Percentiles rank a stretch among this genome's conserved stretches.
Conservation (phyloP, 495 filamentous ascomycete species). For the Hypomontagnella monticulosa region DNA sequence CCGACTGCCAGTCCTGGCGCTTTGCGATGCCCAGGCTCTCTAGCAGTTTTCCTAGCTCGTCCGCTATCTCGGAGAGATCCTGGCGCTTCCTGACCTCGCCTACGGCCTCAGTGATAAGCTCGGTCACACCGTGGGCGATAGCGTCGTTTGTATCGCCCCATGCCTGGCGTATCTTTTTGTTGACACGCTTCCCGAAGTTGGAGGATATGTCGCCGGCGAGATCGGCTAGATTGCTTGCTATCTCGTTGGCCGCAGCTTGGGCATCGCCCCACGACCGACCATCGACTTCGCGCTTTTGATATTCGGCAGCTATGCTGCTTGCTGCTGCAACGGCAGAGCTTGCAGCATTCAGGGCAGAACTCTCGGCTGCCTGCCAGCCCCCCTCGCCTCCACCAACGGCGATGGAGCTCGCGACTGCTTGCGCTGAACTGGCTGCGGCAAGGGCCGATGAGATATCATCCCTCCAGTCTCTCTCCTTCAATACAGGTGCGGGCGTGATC, state of each 20-base stretch:
- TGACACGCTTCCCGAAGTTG: neutral
- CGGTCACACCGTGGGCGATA: neutral
- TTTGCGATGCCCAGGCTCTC: neutral
- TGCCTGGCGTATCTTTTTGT: neutral
- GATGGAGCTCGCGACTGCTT: slow-evolving; percentile 29
- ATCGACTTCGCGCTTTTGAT: slow-evolving; percentile 6
- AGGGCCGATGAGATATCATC: slow-evolving; percentile 22
- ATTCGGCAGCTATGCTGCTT: slow-evolving; percentile 24
- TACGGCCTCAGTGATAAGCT: slow-evolving; percentile 15
- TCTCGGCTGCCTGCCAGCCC: slow-evolving; percentile 7
- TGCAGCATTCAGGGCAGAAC: slow-evolving; percentile 22
- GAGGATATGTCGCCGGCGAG: slow-evolving; percentile 16
- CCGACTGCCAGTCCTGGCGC: slow-evolving; percentile 37
- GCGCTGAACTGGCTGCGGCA: slow-evolving; percentile 25
- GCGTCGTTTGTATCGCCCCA: neutral
- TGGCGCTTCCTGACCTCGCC: slow-evolving; percentile 23
- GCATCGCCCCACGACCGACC: slow-evolving; percentile 9
- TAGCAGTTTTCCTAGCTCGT: too few species aligned
- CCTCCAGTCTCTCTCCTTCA: slow-evolving; percentile 26
- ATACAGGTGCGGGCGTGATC: slow-evolving; percentile 37
- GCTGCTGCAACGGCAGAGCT: slow-evolving; percentile 21
- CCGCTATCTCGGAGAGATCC: slow-evolving; percentile 23
- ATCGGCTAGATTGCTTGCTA: slow-evolving; percentile 3
- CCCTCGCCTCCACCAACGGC: slow-evolving; percentile 4
- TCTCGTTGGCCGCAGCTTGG: slow-evolving; percentile 5